Evolutionary conservation across 164 flowering plant genomes (phyloP).

Genomic region (Euptelea pleiosperma): DNA sequence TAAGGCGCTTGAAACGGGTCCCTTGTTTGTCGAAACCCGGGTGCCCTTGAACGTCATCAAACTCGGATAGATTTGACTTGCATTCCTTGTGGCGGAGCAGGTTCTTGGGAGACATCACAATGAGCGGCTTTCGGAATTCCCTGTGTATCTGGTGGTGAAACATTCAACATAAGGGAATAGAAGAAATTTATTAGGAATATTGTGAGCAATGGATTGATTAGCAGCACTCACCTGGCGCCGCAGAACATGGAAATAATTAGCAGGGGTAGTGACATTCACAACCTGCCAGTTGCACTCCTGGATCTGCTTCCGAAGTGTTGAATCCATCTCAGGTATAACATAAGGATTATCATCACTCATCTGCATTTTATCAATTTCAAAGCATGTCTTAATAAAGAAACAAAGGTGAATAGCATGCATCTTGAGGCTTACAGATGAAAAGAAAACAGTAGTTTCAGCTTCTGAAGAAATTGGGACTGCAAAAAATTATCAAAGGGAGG

Average conservation of each 20-base stretch:
- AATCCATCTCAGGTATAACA: constrained; percentile 94
- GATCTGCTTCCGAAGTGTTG: constrained; percentile 83
- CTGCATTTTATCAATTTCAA: constrained; percentile 36
- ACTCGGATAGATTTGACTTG: constrained; percentile 35
- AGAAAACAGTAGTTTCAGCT: background rate
- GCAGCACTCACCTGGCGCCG: constrained; percentile 73
- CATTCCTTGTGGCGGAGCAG: constrained; percentile 68
- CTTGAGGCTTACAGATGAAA: background rate
- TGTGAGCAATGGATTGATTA: constrained; percentile 13
- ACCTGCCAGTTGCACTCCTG: constrained; percentile 98
- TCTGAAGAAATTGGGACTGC: background rate
- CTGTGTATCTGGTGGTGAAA: constrained; percentile 64
- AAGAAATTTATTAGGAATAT: background rate
- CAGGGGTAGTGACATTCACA: constrained; percentile 96
- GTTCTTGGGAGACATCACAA: constrained; percentile 91
- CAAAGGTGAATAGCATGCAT: background rate
- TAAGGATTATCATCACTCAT: constrained; percentile 96
- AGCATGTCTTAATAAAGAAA: background rate
- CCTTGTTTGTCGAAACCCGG: constrained; percentile 98
- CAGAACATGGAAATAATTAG: constrained; percentile 92
- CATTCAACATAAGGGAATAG: background rate
- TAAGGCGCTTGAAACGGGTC: constrained; percentile 68
- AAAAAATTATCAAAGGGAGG: background rate
- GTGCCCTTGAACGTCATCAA: constrained; percentile 87
- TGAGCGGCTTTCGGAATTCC: constrained; percentile 85